These are phyloP conservation scores for Pythium pyrilobum DNA, from an alignment of 352 stramenopile genomes.

Conservation along the genomic window DNA sequence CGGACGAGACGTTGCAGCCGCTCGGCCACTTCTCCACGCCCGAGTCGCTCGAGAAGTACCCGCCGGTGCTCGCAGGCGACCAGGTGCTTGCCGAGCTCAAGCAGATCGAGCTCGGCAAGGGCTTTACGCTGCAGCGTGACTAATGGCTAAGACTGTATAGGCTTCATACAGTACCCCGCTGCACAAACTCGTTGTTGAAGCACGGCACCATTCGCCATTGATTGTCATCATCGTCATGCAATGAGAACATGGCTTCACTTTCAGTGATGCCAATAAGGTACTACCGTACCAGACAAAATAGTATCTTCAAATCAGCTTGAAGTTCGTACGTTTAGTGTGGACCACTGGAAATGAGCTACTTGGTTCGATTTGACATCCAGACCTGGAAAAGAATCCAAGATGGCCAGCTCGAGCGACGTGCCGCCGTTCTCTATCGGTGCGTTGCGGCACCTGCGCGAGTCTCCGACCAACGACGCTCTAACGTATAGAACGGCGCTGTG, in stretches of 20 bases:
- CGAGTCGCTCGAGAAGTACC: constrained; percentile 66
- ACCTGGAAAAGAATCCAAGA: background rate
- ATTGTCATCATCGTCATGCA: too few relatives aligned
- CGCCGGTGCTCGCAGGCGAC: constrained; percentile 75
- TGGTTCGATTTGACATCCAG: background rate
- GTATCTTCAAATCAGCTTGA: constrained; percentile 1
- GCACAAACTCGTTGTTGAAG: too few relatives aligned
- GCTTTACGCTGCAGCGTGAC: constrained; percentile 66
- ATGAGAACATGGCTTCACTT: constrained; percentile 2
- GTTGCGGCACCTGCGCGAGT: background rate
- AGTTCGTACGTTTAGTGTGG: constrained; percentile 13
- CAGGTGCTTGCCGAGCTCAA: constrained; percentile 85
- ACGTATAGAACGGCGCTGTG: too few relatives aligned
- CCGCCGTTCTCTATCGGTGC: constrained; percentile 39
- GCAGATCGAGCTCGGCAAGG: constrained; percentile 79
- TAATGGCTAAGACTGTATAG: constrained; percentile 20
- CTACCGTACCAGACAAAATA: constrained; percentile 4
- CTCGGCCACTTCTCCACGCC: constrained; percentile 74
- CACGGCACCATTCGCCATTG: too few relatives aligned
- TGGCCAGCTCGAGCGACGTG: constrained; percentile 8
- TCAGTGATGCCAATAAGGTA: background rate
- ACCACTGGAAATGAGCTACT: background rate
- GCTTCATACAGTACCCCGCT: too few relatives aligned
- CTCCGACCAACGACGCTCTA: too few relatives aligned
- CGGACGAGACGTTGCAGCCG: constrained; percentile 81